These are phyloP conservation scores for Cercospora janseana DNA, from an alignment of 2,329 filamentous ascomycete species.

Conservation along the genomic window DNA sequence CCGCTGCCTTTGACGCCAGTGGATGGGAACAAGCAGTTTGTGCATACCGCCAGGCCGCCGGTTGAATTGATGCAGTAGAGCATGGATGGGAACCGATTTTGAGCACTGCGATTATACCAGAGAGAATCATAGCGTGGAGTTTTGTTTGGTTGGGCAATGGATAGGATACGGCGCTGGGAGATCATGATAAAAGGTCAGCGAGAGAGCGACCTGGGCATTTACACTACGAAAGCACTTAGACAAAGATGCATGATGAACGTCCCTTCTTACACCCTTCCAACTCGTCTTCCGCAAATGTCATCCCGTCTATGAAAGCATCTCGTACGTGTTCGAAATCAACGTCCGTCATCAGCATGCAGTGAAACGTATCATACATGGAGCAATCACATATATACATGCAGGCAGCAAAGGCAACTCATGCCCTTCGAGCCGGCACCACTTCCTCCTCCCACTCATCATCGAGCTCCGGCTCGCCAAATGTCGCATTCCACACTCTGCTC, in stretches of 20 bases:
- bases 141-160: background rate
- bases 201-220: background rate
- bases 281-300: too few relatives aligned
- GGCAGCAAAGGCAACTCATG: too few relatives aligned
- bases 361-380: too few relatives aligned
- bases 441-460: conserved; percentile 57
- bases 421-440: conserved; percentile 13
- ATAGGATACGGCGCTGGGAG: background rate
- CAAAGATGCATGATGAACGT: too few relatives aligned
- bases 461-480: conserved; percentile 58
- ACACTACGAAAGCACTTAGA: background rate
- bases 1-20: conserved; percentile 51
- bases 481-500: conserved; percentile 72
- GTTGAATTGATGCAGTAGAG: conserved; percentile 53
- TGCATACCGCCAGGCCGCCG: conserved; percentile 56
- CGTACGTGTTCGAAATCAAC: too few relatives aligned
- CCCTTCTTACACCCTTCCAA: too few relatives aligned
- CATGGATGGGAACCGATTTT: background rate
- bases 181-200: background rate
- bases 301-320: too few relatives aligned
- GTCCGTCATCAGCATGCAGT: too few relatives aligned
- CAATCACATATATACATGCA: too few relatives aligned
- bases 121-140: conserved; percentile 14
- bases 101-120: too few relatives aligned
- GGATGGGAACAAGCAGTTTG: conserved; percentile 48